These are phyloP conservation scores for Salvia splendens DNA, from an alignment of 257 asterid species.

Conservation along the genomic window DNA sequence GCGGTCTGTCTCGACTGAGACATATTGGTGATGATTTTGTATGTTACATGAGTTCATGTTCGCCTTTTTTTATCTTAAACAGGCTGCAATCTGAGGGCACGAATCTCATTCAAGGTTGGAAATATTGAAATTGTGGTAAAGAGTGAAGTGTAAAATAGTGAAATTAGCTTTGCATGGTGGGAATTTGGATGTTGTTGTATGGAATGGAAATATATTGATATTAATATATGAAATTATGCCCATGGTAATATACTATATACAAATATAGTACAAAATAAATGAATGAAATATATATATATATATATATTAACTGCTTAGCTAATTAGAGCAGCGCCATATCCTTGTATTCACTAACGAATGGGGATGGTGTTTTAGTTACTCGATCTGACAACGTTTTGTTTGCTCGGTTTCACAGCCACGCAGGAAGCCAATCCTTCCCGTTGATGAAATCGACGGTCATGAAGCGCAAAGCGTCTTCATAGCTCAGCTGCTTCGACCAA, in stretches of 20 bases:
- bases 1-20: neutral
- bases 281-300: neutral
- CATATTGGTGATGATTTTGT: conserved; percentile 8
- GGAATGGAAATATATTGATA: neutral
- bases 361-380: neutral
- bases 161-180: neutral
- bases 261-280: neutral
- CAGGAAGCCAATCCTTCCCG: conserved; percentile 77
- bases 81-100: neutral
- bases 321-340: conserved; percentile 11
- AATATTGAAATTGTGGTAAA: neutral
- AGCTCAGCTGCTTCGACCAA: conserved; percentile 69
- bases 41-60: neutral
- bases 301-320: neutral
- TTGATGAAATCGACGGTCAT: conserved; percentile 57
- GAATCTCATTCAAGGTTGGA: conserved; percentile 1
- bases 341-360: neutral
- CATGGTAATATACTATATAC: neutral
- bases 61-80: neutral
- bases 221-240: neutral
- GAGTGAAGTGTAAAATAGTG: conserved; percentile 17
- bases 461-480: conserved; percentile 56
- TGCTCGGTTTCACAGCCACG: conserved; percentile 46
- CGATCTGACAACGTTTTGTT: neutral
- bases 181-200: too few relatives aligned